Percentiles rank a stretch among this genome's conserved stretches.
These are phyloP conservation scores for cucumber (Cucumis sativus) DNA, from an alignment of 306 rosid species.

Conservation along the genomic window Cucumber_9930_V3 NC_026660.2:5532001-5532500, in stretches of 20 bases:
- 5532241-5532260: slow-evolving; percentile 61
- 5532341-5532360: slow-evolving; percentile 10
- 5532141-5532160: not conserved
- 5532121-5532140: not conserved
- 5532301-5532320: slow-evolving; percentile 63
- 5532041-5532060: slow-evolving; percentile 88
- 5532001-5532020: slow-evolving; percentile 65
- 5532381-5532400: not conserved
- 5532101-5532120: slow-evolving; percentile 23
- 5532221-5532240: slow-evolving; percentile 50
- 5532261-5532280: slow-evolving; percentile 91
- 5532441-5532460: not conserved
- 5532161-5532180: too few species aligned
- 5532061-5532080: slow-evolving; percentile 67
- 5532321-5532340: slow-evolving; percentile 28
- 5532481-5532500: not conserved
- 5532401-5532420: not conserved
- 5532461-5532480: not conserved
- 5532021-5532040: slow-evolving; percentile 84
- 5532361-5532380: not conserved
- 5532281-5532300: slow-evolving; percentile 90
- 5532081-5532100: slow-evolving; percentile 74
- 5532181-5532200: not conserved
- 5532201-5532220: slow-evolving; percentile 30
- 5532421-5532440: not conserved